phyloP scores from a whole-genome alignment of 768 basidiomycete species.

The Collybia sp. region DNA sequence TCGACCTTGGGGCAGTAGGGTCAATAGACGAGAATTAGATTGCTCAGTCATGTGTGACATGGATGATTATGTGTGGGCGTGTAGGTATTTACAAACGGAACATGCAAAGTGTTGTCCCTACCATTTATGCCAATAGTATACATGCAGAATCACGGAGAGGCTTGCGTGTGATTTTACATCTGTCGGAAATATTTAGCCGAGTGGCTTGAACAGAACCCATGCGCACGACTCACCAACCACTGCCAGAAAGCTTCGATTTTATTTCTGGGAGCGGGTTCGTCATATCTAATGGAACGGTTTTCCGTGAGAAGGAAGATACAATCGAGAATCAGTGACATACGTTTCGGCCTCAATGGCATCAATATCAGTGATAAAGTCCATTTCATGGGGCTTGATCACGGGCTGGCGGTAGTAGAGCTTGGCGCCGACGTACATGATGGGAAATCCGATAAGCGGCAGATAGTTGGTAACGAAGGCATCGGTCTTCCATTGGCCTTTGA shows the following conservation, averaged over 20 bases:
- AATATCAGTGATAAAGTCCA: slow-evolving; percentile 80
- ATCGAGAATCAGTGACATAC: slow-evolving; percentile 24
- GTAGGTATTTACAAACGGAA: too few species aligned
- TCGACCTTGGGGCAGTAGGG: too few species aligned
- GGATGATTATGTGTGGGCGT: too few species aligned
- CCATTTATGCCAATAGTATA: too few species aligned
- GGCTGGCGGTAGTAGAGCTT: slow-evolving; percentile 48
- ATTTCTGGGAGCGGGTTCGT: slow-evolving; percentile 70
- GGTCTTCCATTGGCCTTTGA: slow-evolving; percentile 38
- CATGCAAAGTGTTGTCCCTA: too few species aligned
- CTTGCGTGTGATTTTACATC: too few species aligned
- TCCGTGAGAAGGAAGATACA: neutral
- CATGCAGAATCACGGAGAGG: too few species aligned
- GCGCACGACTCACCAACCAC: slow-evolving; percentile 60
- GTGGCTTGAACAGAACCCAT: too few species aligned
- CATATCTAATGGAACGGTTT: slow-evolving; percentile 32
- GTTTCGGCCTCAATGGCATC: slow-evolving; percentile 66
- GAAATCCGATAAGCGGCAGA: slow-evolving; percentile 67
- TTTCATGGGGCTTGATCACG: slow-evolving; percentile 50
- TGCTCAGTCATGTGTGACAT: too few species aligned
- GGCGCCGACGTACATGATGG: slow-evolving; percentile 62
- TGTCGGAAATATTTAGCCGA: too few species aligned
- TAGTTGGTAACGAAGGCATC: slow-evolving; percentile 84
- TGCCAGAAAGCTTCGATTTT: slow-evolving; percentile 67
- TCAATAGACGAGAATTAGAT: too few species aligned